Evolutionary conservation across 1,284 basidiomycete species (phyloP).

Genomic region (Phellinidium pouzarii): DNA sequence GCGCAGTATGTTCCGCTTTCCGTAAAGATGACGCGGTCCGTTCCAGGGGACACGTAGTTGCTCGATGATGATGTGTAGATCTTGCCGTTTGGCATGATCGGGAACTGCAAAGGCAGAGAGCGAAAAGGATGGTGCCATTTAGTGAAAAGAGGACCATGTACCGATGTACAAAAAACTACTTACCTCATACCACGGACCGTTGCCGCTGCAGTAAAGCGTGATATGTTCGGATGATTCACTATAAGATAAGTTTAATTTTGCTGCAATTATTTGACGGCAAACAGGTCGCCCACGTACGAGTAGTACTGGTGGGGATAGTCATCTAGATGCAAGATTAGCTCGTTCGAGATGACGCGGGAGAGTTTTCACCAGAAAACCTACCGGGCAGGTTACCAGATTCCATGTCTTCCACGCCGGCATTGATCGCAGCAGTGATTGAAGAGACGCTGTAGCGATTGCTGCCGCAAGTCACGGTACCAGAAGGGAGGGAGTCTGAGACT

Average conservation of each 20-base stretch:
- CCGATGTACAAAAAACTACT: background rate
- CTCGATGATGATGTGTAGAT: slow-evolving; percentile 23
- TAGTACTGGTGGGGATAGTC: slow-evolving; percentile 21
- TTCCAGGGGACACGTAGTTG: slow-evolving; percentile 23
- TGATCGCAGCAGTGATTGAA: slow-evolving; percentile 24
- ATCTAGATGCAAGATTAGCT: slow-evolving; percentile 3
- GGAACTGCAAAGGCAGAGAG: slow-evolving; percentile 20
- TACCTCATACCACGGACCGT: slow-evolving; percentile 21
- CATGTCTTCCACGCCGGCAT: slow-evolving; percentile 23
- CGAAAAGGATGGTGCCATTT: background rate
- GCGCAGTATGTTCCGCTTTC: slow-evolving; percentile 27
- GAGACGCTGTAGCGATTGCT: slow-evolving; percentile 24
- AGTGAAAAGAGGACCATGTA: background rate
- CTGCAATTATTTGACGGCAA: background rate
- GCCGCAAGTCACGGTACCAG: slow-evolving; percentile 26
- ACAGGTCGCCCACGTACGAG: background rate
- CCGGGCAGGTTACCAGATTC: slow-evolving; percentile 22
- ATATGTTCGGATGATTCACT: slow-evolving; percentile 18
- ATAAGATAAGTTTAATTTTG: background rate
- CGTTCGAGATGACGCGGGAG: background rate
- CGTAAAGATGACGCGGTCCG: slow-evolving; percentile 27
- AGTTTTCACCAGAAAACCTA: slow-evolving; percentile 4
- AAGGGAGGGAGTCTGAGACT: slow-evolving; percentile 20
- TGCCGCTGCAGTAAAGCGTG: slow-evolving; percentile 18
- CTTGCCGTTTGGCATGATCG: slow-evolving; percentile 23